phyloP scores from a whole-genome alignment of 2,329 filamentous ascomycete genomes.

The Cercospora sp. region DNA sequence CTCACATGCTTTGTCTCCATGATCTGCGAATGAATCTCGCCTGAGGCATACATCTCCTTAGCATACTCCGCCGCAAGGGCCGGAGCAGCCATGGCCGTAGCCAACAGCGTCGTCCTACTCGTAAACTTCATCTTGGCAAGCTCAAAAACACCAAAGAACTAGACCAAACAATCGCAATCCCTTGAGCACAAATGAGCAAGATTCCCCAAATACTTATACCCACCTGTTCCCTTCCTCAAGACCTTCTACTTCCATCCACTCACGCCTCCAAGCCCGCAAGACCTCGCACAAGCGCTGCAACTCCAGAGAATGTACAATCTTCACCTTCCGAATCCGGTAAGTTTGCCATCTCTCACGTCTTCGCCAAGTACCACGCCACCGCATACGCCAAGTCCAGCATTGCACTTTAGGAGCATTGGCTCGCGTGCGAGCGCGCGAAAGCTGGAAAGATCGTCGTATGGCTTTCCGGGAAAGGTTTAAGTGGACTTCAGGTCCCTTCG shows the following conservation, averaged over 20 bases:
- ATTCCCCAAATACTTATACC: background rate
- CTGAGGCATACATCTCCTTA: conserved; percentile 23
- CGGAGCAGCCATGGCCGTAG: conserved; percentile 20
- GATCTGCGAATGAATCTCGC: conserved; percentile 24
- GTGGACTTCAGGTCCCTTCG: background rate
- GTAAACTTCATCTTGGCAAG: conserved; percentile 25
- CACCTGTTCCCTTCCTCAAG: background rate
- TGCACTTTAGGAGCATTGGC: background rate
- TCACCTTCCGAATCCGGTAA: background rate
- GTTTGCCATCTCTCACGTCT: background rate
- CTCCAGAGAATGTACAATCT: background rate
- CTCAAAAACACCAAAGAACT: background rate
- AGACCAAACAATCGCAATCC: background rate
- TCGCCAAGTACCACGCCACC: background rate
- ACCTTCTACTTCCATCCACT: background rate
- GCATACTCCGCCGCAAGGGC: conserved; percentile 13
- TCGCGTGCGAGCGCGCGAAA: background rate
- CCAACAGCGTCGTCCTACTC: conserved; percentile 13
- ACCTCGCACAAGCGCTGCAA: background rate
- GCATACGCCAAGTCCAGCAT: background rate
- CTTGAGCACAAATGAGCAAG: conserved; percentile 2
- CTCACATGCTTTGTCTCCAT: conserved; percentile 27
- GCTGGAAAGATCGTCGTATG: background rate
- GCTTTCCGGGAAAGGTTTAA: background rate
- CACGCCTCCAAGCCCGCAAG: background rate